Conservation (phyloP, 1,139 yeast genomes). For the Yamadazyma songkhlaensis region DNA sequence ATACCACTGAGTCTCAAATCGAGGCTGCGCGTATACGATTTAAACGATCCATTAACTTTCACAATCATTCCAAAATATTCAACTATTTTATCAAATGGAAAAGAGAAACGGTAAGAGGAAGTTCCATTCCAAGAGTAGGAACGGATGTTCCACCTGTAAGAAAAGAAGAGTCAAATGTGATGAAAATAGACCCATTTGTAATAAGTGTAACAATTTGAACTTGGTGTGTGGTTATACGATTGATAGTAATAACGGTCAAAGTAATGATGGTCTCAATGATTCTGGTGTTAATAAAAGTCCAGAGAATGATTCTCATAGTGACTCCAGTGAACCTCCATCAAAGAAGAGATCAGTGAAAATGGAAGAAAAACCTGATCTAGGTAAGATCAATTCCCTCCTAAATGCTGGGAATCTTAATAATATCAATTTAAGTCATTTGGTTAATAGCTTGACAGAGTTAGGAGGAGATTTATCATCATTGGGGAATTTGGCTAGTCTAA, state of each 20-base stretch:
- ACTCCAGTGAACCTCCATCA: no score
- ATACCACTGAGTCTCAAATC: no score
- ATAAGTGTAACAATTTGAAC: slow-evolving; percentile 74
- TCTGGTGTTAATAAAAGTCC: neutral
- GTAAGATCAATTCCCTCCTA: slow-evolving; percentile 17
- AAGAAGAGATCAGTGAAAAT: no score
- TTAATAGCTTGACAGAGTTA: slow-evolving; percentile 39
- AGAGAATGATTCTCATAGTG: neutral
- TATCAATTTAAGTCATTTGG: slow-evolving; percentile 43
- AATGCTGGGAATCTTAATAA: slow-evolving; percentile 47
- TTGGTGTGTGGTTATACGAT: slow-evolving; percentile 64
- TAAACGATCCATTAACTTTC: no score
- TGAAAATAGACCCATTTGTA: slow-evolving; percentile 76
- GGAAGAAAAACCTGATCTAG: no score
- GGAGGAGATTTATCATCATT: slow-evolving; percentile 35
- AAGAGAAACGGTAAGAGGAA: slow-evolving; percentile 46
- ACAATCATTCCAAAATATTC: no score
- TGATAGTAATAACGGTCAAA: neutral
- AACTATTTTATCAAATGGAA: neutral
- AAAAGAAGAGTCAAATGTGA: slow-evolving; percentile 89
- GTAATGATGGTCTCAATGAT: neutral
- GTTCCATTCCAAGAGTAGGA: slow-evolving; percentile 82
- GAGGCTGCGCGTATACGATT: no score
- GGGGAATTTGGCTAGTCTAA: slow-evolving; percentile 40
- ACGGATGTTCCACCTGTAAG: slow-evolving; percentile 89